Evolutionary conservation across 495 filamentous ascomycete genomes (phyloP).

Genomic region (Aspergillus funiculosus): DNA sequence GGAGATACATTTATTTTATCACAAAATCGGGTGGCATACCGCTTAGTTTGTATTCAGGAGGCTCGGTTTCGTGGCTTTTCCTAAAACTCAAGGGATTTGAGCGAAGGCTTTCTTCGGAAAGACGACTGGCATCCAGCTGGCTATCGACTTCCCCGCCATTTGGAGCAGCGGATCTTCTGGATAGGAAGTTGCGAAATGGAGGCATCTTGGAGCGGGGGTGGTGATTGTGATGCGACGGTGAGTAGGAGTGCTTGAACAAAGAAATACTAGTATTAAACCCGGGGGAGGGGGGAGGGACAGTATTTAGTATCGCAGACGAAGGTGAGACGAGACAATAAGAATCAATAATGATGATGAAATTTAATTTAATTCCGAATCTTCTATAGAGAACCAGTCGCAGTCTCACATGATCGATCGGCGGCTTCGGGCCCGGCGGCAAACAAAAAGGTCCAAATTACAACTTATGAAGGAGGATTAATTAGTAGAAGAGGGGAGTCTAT

Average conservation of each 20-base stretch:
- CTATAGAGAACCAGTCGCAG: too few relatives aligned
- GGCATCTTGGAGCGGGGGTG: constrained; percentile 50
- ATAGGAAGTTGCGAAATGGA: constrained; percentile 69
- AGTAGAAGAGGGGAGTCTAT: too few relatives aligned
- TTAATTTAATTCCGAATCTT: too few relatives aligned
- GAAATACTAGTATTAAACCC: too few relatives aligned
- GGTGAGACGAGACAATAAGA: not conserved
- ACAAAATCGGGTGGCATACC: constrained; percentile 48
- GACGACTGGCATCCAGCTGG: constrained; percentile 44
- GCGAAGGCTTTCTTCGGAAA: constrained; percentile 35
- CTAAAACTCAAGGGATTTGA: constrained; percentile 53
- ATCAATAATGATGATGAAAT: too few relatives aligned
- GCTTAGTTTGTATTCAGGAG: constrained; percentile 75
- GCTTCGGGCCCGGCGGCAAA: too few relatives aligned
- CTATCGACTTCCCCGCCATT: constrained; percentile 40
- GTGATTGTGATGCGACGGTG: not conserved
- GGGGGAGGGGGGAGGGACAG: too few relatives aligned
- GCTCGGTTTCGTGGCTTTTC: constrained; percentile 51
- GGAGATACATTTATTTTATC: not conserved
- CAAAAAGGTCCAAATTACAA: too few relatives aligned
- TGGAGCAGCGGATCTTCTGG: constrained; percentile 49
- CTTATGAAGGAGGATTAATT: too few relatives aligned
- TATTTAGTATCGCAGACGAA: too few relatives aligned
- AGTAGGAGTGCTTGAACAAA: not conserved
- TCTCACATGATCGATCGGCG: too few relatives aligned